Evolutionary conservation across 164 flowering plant species (phyloP).

Genomic region (Dillenia suffruticosa): DNA sequence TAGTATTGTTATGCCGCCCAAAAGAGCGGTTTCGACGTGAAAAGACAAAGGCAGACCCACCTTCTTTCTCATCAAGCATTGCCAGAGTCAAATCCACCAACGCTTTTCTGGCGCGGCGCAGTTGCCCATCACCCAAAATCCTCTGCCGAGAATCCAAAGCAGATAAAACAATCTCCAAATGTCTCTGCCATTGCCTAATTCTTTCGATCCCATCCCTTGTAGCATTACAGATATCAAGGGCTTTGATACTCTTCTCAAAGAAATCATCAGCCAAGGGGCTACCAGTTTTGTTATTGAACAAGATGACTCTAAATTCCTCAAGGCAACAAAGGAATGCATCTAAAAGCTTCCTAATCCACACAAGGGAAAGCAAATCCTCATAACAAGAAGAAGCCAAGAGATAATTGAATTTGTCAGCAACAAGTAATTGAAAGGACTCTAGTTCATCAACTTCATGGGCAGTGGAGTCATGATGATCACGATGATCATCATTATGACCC

Average conservation of each 20-base stretch:
- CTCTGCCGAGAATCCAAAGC: conserved; percentile 30
- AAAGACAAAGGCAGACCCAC: conserved; percentile 21
- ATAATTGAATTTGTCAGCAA: conserved; percentile 23
- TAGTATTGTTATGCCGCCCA: conserved; percentile 28
- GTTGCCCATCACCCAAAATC: conserved; percentile 40
- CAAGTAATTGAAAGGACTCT: conserved; percentile 27
- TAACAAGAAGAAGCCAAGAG: conserved; percentile 15
- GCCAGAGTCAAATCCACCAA: conserved; percentile 39
- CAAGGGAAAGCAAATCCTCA: conserved; percentile 44
- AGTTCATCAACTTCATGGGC: conserved; percentile 16
- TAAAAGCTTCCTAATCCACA: conserved; percentile 47
- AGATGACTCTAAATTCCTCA: conserved; percentile 38
- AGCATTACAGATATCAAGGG: conserved; percentile 66
- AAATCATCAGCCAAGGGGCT: conserved; percentile 29
- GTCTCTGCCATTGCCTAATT: conserved; percentile 40
- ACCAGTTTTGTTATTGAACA: conserved; percentile 21
- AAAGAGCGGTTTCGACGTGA: conserved; percentile 49
- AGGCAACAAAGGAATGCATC: conserved; percentile 30
- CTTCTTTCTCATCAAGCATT: conserved; percentile 47
- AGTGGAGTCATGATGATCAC: conserved; percentile 11
- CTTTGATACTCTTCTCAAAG: conserved; percentile 51
- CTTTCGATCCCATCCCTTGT: conserved; percentile 48
- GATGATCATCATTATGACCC: background rate
- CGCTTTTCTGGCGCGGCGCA: conserved; percentile 55
- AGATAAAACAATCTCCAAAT: conserved; percentile 36